Conservation (phyloP, 1,284 basidiomycete genomes). For the Schizophyllum commune region DNA sequence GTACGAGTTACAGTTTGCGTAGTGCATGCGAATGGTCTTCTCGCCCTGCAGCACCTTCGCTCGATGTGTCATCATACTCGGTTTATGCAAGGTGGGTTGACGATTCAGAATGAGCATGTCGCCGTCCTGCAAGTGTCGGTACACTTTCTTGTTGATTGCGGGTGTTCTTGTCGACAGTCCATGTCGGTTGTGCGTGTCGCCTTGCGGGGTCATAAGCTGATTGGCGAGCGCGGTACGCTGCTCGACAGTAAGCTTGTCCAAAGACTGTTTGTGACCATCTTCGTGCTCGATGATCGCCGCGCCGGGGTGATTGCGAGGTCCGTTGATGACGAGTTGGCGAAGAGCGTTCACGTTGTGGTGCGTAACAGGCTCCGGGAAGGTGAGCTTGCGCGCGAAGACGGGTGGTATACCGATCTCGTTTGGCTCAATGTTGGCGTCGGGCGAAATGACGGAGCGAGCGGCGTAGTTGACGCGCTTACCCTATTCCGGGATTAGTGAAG, state of each 20-base stretch:
- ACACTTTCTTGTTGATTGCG: constrained; percentile 94
- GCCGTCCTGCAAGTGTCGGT: constrained; percentile 91
- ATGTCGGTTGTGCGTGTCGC: constrained; percentile 31
- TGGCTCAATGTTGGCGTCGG: constrained; percentile 98
- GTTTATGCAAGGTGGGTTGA: constrained; percentile 98
- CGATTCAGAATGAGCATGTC: constrained; percentile 97
- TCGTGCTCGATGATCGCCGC: constrained; percentile 95
- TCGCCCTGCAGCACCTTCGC: constrained; percentile 92
- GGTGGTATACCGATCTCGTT: constrained; percentile 99
- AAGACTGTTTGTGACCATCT: constrained; percentile 80
- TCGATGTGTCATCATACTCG: constrained; percentile 99
- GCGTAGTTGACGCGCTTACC: constrained; percentile 99
- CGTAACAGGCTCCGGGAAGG: constrained; percentile 97
- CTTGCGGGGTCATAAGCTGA: constrained; percentile 87
- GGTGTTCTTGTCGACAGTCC: constrained; percentile 62
- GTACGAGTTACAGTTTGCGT: constrained; percentile 99
- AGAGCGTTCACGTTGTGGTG: constrained; percentile 86
- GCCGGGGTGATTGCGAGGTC: constrained; percentile 86
- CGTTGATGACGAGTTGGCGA: constrained; percentile 89
- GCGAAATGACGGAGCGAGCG: constrained; percentile 98
- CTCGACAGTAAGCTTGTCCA: constrained; percentile 81
- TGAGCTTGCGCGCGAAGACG: constrained; percentile 95
- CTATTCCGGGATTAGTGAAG: constrained; percentile 30
- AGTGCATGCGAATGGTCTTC: constrained; percentile 99
- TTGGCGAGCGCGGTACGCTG: constrained; percentile 96